phyloP scores from a whole-genome alignment of 768 basidiomycete genomes.

The Lentinus brumalis region DNA sequence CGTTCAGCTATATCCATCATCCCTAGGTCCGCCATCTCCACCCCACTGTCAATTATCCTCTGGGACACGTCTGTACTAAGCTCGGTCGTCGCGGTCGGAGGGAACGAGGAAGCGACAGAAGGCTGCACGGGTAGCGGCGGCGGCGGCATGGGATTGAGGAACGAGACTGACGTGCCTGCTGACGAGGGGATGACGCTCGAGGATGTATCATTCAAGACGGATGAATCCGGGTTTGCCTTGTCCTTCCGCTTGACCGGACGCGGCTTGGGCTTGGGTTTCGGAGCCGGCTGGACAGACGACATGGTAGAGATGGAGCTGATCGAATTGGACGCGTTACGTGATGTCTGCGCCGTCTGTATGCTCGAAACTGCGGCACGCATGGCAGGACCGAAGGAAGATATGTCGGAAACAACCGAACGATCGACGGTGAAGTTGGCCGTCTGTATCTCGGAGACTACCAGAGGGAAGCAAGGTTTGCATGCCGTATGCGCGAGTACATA shows the following conservation, averaged over 20 bases:
- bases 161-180: background rate
- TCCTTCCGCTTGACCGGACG: slow-evolving; percentile 14
- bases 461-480: background rate
- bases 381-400: slow-evolving; percentile 9
- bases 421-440: slow-evolving; percentile 3
- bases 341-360: background rate
- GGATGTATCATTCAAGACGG: background rate
- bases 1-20: slow-evolving; percentile 34
- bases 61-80: background rate
- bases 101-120: background rate
- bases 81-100: slow-evolving; percentile 1
- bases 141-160: background rate
- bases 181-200: background rate
- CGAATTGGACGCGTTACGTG: background rate
- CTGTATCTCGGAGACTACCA: slow-evolving; percentile 5
- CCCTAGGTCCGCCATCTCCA: slow-evolving; percentile 13
- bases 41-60: background rate
- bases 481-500: background rate
- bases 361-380: slow-evolving; percentile 1
- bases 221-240: background rate
- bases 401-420: slow-evolving; percentile 5
- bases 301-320: slow-evolving; percentile 7
- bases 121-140: background rate
- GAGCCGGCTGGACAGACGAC: background rate
- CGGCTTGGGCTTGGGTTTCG: slow-evolving; percentile 13